Conservation (phyloP, 1,139 yeast genomes). For the Torulaspora pretoriensis region DNA sequence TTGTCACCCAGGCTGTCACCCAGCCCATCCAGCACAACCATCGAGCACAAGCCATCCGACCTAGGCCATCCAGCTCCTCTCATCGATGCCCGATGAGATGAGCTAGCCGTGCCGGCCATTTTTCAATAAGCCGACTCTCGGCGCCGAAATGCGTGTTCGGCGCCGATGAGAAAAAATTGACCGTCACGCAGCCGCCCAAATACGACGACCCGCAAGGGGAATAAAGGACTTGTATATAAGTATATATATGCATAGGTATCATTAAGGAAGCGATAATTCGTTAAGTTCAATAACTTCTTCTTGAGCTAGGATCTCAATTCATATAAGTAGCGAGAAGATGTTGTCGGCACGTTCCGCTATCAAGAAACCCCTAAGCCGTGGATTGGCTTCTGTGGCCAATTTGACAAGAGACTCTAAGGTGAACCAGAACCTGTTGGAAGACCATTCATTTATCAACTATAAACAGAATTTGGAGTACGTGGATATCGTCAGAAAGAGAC, state of each 20-base stretch:
- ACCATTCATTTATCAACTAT: slow-evolving; percentile 74
- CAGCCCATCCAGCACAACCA: too few relatives aligned
- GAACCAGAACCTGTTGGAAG: slow-evolving; percentile 85
- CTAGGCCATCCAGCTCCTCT: too few relatives aligned
- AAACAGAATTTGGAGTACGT: slow-evolving; percentile 79
- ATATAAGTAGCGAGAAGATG: slow-evolving; percentile 24
- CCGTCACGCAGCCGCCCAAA: slow-evolving; percentile 10
- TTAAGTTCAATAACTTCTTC: too few relatives aligned
- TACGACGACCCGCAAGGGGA: slow-evolving; percentile 1
- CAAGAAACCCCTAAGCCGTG: slow-evolving; percentile 43
- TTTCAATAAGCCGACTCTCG: slow-evolving; percentile 8
- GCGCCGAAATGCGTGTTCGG: slow-evolving; percentile 9
- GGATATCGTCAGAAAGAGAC: slow-evolving; percentile 79
- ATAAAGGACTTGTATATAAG: not conserved
- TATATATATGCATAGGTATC: not conserved
- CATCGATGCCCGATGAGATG: not conserved
- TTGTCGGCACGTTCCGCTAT: slow-evolving; percentile 40
- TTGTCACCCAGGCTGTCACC: too few relatives aligned
- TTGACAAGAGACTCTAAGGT: slow-evolving; percentile 90
- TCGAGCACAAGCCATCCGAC: too few relatives aligned
- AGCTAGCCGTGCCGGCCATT: not conserved
- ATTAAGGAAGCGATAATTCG: too few relatives aligned
- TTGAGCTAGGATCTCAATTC: too few relatives aligned
- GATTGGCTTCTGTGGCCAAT: slow-evolving; percentile 63
- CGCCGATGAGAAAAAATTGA: slow-evolving; percentile 2